Percentiles rank a stretch among this genome's conserved stretches.
phyloP scores from a whole-genome alignment of 2,329 filamentous ascomycete species.

The Colletotrichum incanum region DNA sequence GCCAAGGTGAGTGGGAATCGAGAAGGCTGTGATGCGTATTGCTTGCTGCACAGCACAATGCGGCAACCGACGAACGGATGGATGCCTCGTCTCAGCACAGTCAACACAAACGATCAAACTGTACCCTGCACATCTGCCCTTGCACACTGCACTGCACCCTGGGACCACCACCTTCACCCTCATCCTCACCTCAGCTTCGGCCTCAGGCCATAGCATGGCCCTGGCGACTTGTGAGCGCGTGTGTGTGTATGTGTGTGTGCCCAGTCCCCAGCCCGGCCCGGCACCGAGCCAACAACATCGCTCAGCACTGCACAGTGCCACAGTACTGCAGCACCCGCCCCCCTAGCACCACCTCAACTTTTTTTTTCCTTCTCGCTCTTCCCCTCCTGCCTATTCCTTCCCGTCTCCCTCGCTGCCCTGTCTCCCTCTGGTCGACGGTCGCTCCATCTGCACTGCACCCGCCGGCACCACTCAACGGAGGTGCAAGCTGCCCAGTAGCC shows the following conservation, averaged over 20 bases:
- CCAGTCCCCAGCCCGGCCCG: constrained; percentile 23
- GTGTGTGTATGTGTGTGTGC: constrained; percentile 3
- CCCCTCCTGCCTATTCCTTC: background rate
- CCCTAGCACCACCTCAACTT: constrained; percentile 5
- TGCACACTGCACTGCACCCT: constrained; percentile 24
- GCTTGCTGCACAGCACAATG: constrained; percentile 13
- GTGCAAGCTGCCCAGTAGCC: constrained; percentile 18
- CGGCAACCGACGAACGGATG: constrained; percentile 6
- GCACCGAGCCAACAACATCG: constrained; percentile 36
- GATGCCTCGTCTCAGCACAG: constrained; percentile 28
- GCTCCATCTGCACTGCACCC: constrained; percentile 39
- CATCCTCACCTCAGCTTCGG: constrained; percentile 5
- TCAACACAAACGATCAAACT: constrained; percentile 13
- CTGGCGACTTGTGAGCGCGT: constrained; percentile 16
- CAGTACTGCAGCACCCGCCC: background rate
- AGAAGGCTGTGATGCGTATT: constrained; percentile 17
- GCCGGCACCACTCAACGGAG: constrained; percentile 27
- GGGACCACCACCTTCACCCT: constrained; percentile 1
- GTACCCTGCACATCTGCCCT: constrained; percentile 5
- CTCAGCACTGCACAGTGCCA: background rate
- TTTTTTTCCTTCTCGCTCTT: background rate
- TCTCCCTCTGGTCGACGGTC: constrained; percentile 2
- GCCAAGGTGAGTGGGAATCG: constrained; percentile 3
- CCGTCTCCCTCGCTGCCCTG: background rate
- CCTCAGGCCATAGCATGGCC: constrained; percentile 15